Conservation (phyloP, 768 basidiomycete genomes). For the Hygrophorus russula region DNA sequence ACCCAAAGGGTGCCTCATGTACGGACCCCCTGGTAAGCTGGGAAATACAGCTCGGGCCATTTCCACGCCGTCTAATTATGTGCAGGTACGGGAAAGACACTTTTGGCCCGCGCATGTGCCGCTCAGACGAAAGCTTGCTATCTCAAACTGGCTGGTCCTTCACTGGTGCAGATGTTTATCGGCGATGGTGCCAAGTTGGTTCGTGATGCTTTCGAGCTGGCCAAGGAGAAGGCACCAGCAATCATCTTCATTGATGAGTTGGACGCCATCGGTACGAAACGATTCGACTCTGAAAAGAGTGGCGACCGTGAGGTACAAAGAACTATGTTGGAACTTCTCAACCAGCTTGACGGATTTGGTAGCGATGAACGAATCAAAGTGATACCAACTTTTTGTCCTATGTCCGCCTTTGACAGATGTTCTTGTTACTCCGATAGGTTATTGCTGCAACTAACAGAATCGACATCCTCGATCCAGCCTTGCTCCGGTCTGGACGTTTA, state of each 20-base stretch:
- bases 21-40: slow-evolving; percentile 82
- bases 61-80: slow-evolving; percentile 5
- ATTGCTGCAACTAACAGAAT: slow-evolving; percentile 99
- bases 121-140: slow-evolving; percentile 98
- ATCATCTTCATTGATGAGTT: slow-evolving; percentile 99
- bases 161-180: slow-evolving; percentile 99
- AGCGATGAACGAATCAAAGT: slow-evolving; percentile 98
- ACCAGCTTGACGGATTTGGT: slow-evolving; percentile 96
- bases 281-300: slow-evolving; percentile 97
- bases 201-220: slow-evolving; percentile 94
- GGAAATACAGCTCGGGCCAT: slow-evolving; percentile 5
- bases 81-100: slow-evolving; percentile 86
- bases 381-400: slow-evolving; percentile 4
- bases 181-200: slow-evolving; percentile 99
- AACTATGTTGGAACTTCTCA: slow-evolving; percentile 98
- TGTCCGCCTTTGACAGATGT: slow-evolving; percentile 4
- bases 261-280: slow-evolving; percentile 98
- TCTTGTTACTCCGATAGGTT: slow-evolving; percentile 41
- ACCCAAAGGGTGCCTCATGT: slow-evolving; percentile 98
- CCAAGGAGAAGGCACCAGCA: slow-evolving; percentile 97
- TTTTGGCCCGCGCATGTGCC: slow-evolving; percentile 95
- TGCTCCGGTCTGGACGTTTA: slow-evolving; percentile 95
- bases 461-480: slow-evolving; percentile 94
- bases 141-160: slow-evolving; percentile 94
- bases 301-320: slow-evolving; percentile 99